Evolutionary conservation across 768 basidiomycete species (phyloP), one percentile per base, ranked within the genome.

Genomic region (Kwoniella sp.): DNA sequence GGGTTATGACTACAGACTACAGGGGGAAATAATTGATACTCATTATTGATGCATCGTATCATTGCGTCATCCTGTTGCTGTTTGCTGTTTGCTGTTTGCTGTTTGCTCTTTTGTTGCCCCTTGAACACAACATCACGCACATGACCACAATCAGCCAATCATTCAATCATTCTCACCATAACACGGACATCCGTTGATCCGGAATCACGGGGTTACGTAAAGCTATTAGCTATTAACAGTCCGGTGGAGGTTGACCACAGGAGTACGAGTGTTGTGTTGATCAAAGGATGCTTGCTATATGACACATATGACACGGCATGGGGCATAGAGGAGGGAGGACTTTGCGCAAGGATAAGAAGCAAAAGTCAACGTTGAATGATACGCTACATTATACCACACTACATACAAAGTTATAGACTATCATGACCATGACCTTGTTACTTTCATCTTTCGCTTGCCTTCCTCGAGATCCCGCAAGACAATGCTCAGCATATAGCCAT

Each of bases 31-130:
- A 6, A 33, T n/a, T n/a, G n/a, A n/a, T n/a, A n/a, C n/a, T n/a
- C n/a, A n/a, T n/a, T n/a, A n/a, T n/a, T n/a, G n/a, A n/a, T n/a
- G n/a, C n/a, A n/a, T n/a, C n/a, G 33, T 13, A 33, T 33, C 40
- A 44, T 44, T 44, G 40, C 40, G 40, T 44, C 40, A 44, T 44
- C 13, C 33, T n/a, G n/a, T n/a, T n/a, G n/a, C n/a, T n/a, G n/a
- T n/a, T n/a, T n/a, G n/a, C n/a, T n/a, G n/a, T n/a, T n/a, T n/a
- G n/a, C n/a, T n/a, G n/a, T n/a, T n/a, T n/a, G n/a, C n/a, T n/a
- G n/a, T n/a, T n/a, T n/a, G n/a, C n/a, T n/a, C 33, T 33, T 33
- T 33, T 33, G 33, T 33, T 33, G 6, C 33, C 33, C 33, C 33
- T 33, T 44, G 17, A 44, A 19, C n/a, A n/a, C n/a, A n/a, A n/a